Conservation (phyloP, 83 land plant genomes). For the Picea engelmannii region DNA sequence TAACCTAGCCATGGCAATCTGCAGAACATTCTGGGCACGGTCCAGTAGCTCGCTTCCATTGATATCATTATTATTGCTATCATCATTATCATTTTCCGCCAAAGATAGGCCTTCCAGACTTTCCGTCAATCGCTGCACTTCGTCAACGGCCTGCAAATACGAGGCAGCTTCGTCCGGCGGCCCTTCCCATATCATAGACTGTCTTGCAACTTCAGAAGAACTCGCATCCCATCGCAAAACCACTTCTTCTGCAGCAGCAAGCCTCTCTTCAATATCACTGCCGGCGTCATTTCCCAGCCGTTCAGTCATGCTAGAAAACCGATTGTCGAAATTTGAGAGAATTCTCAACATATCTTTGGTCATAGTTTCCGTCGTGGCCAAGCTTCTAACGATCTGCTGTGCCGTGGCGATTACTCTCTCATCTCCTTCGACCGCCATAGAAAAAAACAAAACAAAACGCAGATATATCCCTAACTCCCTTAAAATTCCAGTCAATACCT, state of each 20-base stretch:
- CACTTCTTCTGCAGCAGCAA: conserved; percentile 38
- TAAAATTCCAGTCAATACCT: too few relatives aligned
- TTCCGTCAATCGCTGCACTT: conserved; percentile 28
- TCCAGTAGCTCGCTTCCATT: conserved; percentile 20
- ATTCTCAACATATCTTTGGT: conserved; percentile 74
- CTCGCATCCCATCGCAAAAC: conserved; percentile 32
- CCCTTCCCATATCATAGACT: conserved; percentile 43
- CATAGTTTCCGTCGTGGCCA: conserved; percentile 47
- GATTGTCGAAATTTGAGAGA: conserved; percentile 74
- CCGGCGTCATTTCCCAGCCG: conserved; percentile 6
- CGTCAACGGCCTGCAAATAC: conserved; percentile 53
- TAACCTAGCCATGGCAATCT: conserved; percentile 58
- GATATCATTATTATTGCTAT: background rate
- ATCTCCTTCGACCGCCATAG: conserved; percentile 48
- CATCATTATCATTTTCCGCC: background rate
- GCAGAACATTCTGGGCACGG: conserved; percentile 60
- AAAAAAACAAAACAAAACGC: too few relatives aligned
- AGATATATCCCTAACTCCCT: too few relatives aligned
- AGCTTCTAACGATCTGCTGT: conserved; percentile 70
- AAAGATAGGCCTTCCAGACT: conserved; percentile 13
- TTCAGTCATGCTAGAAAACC: conserved; percentile 57
- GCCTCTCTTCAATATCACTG: conserved; percentile 4
- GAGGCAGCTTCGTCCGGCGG: conserved; percentile 35
- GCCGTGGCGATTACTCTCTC: conserved; percentile 77
- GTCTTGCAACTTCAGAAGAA: conserved; percentile 5